Conservation (phyloP, 371 early-diverging fungal species). For the Haplosporangium sp. region DNA sequence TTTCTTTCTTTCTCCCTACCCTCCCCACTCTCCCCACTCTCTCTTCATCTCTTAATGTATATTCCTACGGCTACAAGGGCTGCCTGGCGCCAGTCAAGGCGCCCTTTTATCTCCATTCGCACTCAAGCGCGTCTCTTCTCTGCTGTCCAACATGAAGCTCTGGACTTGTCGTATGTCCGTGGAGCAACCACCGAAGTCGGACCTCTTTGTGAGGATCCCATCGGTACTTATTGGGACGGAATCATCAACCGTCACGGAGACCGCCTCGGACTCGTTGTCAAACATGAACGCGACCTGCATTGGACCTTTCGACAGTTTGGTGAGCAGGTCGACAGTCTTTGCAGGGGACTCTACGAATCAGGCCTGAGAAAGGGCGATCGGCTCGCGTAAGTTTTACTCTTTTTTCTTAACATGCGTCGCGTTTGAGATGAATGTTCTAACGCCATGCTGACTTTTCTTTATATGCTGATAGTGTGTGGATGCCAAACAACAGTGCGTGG, state of each 20-base stretch:
- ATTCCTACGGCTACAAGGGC: constrained; percentile 10
- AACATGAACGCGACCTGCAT: constrained; percentile 52
- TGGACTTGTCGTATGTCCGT: constrained; percentile 34
- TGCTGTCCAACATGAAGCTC: constrained; percentile 2
- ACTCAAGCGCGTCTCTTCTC: constrained; percentile 15
- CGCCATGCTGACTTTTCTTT: background rate
- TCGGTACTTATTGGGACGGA: constrained; percentile 49
- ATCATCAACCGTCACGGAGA: constrained; percentile 35
- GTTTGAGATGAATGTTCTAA: background rate
- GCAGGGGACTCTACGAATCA: constrained; percentile 51
- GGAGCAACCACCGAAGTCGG: constrained; percentile 22
- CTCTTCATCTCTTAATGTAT: background rate
- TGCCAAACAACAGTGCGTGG: constrained; percentile 62
- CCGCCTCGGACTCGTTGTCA: constrained; percentile 50
- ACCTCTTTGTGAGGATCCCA: constrained; percentile 51
- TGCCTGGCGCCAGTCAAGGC: too few relatives aligned
- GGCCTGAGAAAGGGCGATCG: constrained; percentile 59
- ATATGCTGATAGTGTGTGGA: constrained; percentile 48
- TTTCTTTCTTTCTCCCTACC: background rate
- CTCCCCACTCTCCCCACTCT: constrained; percentile 12
- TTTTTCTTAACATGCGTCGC: background rate
- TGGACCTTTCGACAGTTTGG: constrained; percentile 52
- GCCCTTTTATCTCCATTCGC: background rate
- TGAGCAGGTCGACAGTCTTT: constrained; percentile 54
- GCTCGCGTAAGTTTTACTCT: constrained; percentile 40